These are phyloP conservation scores for Xylariaceae sp. DNA, from an alignment of 2,329 filamentous ascomycete genomes.

Conservation along the genomic window DNA sequence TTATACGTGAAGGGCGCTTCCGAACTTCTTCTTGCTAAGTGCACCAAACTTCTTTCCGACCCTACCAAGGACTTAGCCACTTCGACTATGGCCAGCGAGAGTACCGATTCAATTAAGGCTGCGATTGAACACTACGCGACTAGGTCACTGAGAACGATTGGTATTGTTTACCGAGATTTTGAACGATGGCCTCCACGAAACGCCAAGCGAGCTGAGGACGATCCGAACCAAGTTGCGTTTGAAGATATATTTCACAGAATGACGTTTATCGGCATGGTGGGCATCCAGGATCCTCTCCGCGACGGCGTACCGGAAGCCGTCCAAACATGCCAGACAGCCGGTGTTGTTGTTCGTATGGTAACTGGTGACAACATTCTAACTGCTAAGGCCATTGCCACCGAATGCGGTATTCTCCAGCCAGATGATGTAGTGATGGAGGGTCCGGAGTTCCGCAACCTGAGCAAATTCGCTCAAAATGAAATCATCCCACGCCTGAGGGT, in stretches of 20 bases:
- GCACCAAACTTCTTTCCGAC: constrained; percentile 49
- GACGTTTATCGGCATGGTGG: constrained; percentile 68
- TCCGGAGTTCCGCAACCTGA: constrained; percentile 72
- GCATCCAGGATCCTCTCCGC: constrained; percentile 78
- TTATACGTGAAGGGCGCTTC: constrained; percentile 65
- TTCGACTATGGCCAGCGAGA: constrained; percentile 48
- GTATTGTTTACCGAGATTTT: constrained; percentile 80
- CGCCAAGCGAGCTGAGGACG: constrained; percentile 51
- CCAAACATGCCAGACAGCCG: constrained; percentile 68
- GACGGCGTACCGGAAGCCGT: constrained; percentile 73
- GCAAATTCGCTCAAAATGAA: constrained; percentile 61
- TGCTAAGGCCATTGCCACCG: constrained; percentile 73
- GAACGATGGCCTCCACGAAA: constrained; percentile 76
- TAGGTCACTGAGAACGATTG: constrained; percentile 80
- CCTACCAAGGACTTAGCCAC: constrained; percentile 44
- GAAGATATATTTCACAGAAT: constrained; percentile 66
- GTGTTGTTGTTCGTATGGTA: constrained; percentile 80
- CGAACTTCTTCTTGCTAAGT: constrained; percentile 60
- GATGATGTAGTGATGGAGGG: constrained; percentile 75
- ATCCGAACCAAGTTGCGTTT: constrained; percentile 61
- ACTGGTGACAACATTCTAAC: constrained; percentile 81
- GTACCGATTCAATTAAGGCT: constrained; percentile 56
- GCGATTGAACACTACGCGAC: constrained; percentile 77
- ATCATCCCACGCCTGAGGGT: constrained; percentile 70
- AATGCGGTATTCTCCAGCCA: constrained; percentile 71